Evolutionary conservation across 1,139 yeast genomes (phyloP).

Genomic region (Blastobotrys elegans): DNA sequence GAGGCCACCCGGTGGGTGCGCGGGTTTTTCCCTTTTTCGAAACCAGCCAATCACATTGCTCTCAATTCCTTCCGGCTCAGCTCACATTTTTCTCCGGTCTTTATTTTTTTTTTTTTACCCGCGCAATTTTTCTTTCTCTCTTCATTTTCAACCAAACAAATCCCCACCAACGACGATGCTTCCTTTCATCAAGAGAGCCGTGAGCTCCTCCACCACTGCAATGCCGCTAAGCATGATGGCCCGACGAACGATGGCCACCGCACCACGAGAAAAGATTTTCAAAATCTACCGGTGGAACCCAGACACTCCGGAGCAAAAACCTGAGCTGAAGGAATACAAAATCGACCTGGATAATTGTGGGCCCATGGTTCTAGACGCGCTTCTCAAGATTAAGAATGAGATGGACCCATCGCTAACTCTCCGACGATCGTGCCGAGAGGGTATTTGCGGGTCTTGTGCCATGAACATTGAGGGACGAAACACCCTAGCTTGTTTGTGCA

Average conservation of each 20-base stretch:
- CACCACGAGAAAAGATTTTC: slow-evolving; percentile 68
- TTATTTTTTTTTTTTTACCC: background rate
- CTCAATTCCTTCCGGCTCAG: background rate
- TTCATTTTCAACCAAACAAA: background rate
- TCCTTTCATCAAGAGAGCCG: background rate
- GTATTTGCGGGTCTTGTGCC: slow-evolving; percentile 99
- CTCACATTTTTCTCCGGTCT: slow-evolving; percentile 1
- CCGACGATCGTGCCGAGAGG: slow-evolving; percentile 99
- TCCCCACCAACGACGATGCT: too few species aligned
- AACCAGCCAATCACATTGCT: slow-evolving; percentile 4
- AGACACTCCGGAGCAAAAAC: slow-evolving; percentile 91
- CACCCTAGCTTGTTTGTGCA: slow-evolving; percentile 94
- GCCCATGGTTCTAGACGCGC: slow-evolving; percentile 96
- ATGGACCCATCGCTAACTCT: slow-evolving; percentile 93
- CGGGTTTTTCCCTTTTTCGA: too few species aligned
- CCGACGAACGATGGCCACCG: slow-evolving; percentile 13
- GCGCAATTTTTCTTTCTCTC: background rate
- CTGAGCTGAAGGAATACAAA: slow-evolving; percentile 75
- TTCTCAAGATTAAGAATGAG: slow-evolving; percentile 90
- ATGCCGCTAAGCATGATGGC: background rate
- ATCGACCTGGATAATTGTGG: slow-evolving; percentile 90
- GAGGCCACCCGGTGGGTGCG: too few species aligned
- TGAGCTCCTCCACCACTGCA: too few species aligned
- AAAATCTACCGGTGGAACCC: slow-evolving; percentile 98
- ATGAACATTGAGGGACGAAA: slow-evolving; percentile 98